phyloP scores from a whole-genome alignment of 148 eudicot genomes.

The Fallopia convolvulus region DNA sequence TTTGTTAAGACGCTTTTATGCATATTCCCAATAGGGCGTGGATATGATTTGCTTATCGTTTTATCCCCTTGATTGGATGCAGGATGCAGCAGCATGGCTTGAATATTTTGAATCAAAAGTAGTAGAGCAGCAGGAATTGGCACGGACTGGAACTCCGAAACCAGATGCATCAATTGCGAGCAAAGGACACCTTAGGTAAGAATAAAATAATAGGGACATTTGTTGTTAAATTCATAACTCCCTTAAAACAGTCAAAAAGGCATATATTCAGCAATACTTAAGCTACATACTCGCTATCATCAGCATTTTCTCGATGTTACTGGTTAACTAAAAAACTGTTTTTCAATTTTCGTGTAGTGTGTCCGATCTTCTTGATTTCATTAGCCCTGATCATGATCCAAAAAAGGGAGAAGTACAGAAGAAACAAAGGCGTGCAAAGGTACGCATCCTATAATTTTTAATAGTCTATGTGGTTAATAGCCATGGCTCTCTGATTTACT shows the following conservation, averaged over 20 bases:
- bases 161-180: slow-evolving; percentile 97
- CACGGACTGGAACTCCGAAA: slow-evolving; percentile 88
- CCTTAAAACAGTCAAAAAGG: too few relatives aligned
- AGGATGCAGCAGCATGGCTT: slow-evolving; percentile 99
- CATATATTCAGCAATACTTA: too few relatives aligned
- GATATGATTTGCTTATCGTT: not conserved
- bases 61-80: slow-evolving; percentile 14
- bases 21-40: not conserved
- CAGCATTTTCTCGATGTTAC: not conserved
- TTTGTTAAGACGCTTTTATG: not conserved
- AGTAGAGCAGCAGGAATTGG: slow-evolving; percentile 93
- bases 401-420: slow-evolving; percentile 69
- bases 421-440: slow-evolving; percentile 83
- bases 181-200: slow-evolving; percentile 97
- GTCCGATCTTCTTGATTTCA: slow-evolving; percentile 95
- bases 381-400: slow-evolving; percentile 75
- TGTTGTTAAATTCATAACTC: too few relatives aligned
- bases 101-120: slow-evolving; percentile 97
- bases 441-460: slow-evolving; percentile 19
- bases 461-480: not conserved
- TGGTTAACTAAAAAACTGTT: not conserved
- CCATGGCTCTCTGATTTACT: not conserved
- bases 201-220: too few relatives aligned
- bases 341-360: slow-evolving; percentile 51
- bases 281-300: too few relatives aligned